These are phyloP conservation scores for Pulveroboletus ravenelii DNA, from an alignment of 768 basidiomycete genomes.

Conservation along the genomic window DNA sequence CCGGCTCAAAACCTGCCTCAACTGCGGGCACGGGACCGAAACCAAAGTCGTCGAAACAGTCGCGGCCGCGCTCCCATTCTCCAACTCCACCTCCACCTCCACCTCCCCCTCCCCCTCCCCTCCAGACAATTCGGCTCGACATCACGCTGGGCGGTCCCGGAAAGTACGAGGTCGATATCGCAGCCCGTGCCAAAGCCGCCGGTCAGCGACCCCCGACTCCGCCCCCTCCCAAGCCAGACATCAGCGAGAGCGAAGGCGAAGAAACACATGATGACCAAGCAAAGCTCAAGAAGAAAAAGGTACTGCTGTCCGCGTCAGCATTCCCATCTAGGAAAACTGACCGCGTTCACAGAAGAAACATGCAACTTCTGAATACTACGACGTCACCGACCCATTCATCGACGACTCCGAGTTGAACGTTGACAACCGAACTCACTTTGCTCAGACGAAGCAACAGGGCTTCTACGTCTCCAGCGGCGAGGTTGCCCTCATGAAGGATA, in stretches of 20 bases:
- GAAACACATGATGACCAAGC: slow-evolving; percentile 34
- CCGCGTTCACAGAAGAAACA: slow-evolving; percentile 41
- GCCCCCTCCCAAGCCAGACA: slow-evolving; percentile 41
- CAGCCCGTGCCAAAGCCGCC: slow-evolving; percentile 50
- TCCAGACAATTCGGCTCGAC: slow-evolving; percentile 63
- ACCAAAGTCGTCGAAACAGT: slow-evolving; percentile 47
- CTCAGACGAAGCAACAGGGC: slow-evolving; percentile 86
- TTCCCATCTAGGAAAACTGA: slow-evolving; percentile 4
- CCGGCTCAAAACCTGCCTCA: slow-evolving; percentile 26
- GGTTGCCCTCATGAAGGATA: slow-evolving; percentile 81
- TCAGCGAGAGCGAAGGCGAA: slow-evolving; percentile 55
- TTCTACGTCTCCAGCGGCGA: slow-evolving; percentile 91
- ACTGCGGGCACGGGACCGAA: slow-evolving; percentile 37
- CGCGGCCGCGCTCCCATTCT: slow-evolving; percentile 46
- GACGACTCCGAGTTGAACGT: slow-evolving; percentile 93
- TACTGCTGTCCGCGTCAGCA: slow-evolving; percentile 14
- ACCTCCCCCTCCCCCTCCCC: too few relatives aligned
- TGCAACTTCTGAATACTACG: slow-evolving; percentile 74
- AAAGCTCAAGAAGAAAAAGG: slow-evolving; percentile 38
- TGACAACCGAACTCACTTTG: slow-evolving; percentile 88
- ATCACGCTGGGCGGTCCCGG: slow-evolving; percentile 68
- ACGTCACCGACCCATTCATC: slow-evolving; percentile 89
- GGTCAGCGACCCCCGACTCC: slow-evolving; percentile 65
- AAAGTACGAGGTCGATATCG: slow-evolving; percentile 71
- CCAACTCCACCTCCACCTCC: slow-evolving; percentile 50